Percentiles rank a stretch among this genome's conserved stretches.
These are phyloP conservation scores for Allodekkera sacchari DNA, from an alignment of 805 yeast genomes.

Conservation along the genomic window DNA sequence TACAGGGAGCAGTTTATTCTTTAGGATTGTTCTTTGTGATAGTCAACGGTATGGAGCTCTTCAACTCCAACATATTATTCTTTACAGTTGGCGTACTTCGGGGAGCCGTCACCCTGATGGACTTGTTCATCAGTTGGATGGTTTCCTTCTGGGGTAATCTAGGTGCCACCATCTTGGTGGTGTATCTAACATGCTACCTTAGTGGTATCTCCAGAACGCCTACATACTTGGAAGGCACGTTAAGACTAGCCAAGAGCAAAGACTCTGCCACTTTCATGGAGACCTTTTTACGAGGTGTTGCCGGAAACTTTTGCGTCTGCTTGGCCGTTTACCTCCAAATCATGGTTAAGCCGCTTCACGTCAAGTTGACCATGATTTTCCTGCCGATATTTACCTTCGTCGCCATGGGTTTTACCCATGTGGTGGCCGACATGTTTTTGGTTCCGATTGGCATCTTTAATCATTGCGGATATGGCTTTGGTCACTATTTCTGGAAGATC, in stretches of 20 bases:
- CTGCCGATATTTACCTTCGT: constrained; percentile 74
- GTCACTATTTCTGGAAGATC: constrained; percentile 61
- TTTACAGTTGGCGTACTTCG: constrained; percentile 62
- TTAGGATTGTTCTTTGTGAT: constrained; percentile 72
- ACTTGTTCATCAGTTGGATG: constrained; percentile 55
- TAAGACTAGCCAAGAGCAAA: constrained; percentile 36
- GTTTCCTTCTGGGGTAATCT: constrained; percentile 63
- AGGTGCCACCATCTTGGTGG: constrained; percentile 55
- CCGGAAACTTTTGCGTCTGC: constrained; percentile 72
- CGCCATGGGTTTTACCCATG: constrained; percentile 70
- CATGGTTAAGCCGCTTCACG: constrained; percentile 74
- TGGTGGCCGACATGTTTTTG: constrained; percentile 75
- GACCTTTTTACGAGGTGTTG: constrained; percentile 61
- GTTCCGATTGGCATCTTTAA: constrained; percentile 60
- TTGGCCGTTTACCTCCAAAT: constrained; percentile 70
- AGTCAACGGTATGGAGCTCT: constrained; percentile 66
- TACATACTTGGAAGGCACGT: constrained; percentile 39
- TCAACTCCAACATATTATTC: constrained; percentile 65
- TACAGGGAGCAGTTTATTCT: constrained; percentile 59
- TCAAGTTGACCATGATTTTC: constrained; percentile 52
- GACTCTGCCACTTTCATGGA: constrained; percentile 43
- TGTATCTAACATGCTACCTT: constrained; percentile 52
- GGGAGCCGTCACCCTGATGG: constrained; percentile 61
- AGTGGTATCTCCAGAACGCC: constrained; percentile 40
- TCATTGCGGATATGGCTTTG: constrained; percentile 56